Evolutionary conservation across 148 eudicot genomes (phyloP).

Genomic region (Arbutus unedo): DNA sequence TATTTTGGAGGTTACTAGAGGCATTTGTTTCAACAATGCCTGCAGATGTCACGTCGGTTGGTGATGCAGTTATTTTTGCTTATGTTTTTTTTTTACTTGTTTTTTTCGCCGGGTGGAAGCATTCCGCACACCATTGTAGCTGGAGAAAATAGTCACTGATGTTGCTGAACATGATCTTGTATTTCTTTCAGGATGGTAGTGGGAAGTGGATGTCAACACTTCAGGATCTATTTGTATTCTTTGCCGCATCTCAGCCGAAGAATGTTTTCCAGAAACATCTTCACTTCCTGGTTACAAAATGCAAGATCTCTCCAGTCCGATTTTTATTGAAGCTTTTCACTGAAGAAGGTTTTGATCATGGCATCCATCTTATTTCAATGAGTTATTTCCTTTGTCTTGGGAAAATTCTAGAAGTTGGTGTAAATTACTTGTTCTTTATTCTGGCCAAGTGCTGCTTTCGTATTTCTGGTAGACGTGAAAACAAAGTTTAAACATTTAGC

Average conservation of each 20-base stretch:
- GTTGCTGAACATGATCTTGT: neutral
- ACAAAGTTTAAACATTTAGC: neutral
- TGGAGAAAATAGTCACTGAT: neutral
- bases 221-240: slow-evolving; percentile 59
- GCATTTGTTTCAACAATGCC: slow-evolving; percentile 40
- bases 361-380: neutral
- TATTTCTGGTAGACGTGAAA: neutral
- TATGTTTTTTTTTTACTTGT: neutral
- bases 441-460: neutral
- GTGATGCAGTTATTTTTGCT: slow-evolving; percentile 22
- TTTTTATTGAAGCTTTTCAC: slow-evolving; percentile 58
- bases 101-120: neutral
- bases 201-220: slow-evolving; percentile 42
- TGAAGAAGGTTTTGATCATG: slow-evolving; percentile 37
- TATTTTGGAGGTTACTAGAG: slow-evolving; percentile 64
- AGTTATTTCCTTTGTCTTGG: slow-evolving; percentile 4
- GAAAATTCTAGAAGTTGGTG: neutral
- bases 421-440: neutral
- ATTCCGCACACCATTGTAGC: neutral
- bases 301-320: slow-evolving; percentile 42
- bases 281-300: slow-evolving; percentile 38
- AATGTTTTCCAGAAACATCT: slow-evolving; percentile 63
- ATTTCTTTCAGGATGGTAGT: slow-evolving; percentile 45
- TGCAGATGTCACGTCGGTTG: slow-evolving; percentile 39
- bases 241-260: slow-evolving; percentile 48